A percentile compares a stretch with the other conserved stretches of the same genome.
Conservation (phyloP, 495 filamentous ascomycete genomes). For the Polyplosphaeria fusca region DNA sequence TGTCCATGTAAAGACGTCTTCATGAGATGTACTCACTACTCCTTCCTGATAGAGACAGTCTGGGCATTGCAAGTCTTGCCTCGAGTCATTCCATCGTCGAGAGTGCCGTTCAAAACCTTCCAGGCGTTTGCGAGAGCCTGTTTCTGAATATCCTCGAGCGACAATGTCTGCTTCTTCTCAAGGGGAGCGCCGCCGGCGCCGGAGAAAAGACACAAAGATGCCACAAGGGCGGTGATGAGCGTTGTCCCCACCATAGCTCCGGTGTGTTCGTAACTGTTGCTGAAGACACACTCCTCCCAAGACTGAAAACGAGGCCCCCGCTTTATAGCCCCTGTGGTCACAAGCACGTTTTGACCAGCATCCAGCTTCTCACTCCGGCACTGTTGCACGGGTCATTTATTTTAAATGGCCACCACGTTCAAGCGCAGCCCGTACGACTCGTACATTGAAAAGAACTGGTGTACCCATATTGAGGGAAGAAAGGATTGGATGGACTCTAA, state of each 20-base stretch:
- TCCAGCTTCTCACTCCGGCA: not conserved
- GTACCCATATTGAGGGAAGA: not conserved
- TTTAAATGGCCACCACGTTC: conserved; percentile 19
- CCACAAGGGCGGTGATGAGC: conserved; percentile 17
- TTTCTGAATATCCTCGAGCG: conserved; percentile 16
- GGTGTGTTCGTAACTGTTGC: not conserved
- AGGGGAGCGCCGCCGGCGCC: not conserved
- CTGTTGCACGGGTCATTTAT: conserved; percentile 11
- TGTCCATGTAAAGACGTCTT: not conserved
- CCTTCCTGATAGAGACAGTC: conserved; percentile 27
- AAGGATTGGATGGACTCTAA: not conserved
- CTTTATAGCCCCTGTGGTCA: conserved; percentile 16
- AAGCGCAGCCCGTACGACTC: not conserved
- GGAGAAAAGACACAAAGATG: conserved; percentile 27
- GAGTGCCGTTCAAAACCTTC: conserved; percentile 26
- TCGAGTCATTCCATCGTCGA: conserved; percentile 25
- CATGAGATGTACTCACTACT: conserved; percentile 13
- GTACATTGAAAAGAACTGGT: not conserved
- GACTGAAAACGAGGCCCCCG: not conserved
- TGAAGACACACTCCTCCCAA: not conserved
- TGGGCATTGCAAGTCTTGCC: conserved; percentile 11
- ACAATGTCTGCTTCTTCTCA: conserved; percentile 16
- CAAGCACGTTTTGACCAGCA: not conserved
- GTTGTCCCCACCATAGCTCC: conserved; percentile 15
- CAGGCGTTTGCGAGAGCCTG: conserved; percentile 24